Conservation (phyloP, 768 basidiomycete genomes). For the Suillus brevipes region DNA sequence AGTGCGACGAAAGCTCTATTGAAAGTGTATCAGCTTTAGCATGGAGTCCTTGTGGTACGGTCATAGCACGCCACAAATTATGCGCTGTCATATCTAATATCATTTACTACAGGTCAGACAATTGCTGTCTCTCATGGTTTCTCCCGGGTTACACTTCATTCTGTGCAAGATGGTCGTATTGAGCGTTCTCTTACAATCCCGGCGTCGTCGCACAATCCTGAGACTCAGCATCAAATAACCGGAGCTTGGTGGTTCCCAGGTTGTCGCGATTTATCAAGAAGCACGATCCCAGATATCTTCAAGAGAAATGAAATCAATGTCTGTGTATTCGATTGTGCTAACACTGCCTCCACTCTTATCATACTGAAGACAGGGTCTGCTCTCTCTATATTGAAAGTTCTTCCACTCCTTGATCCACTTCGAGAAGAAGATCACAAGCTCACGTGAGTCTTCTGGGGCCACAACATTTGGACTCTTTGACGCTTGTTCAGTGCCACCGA, state of each 20-base stretch:
- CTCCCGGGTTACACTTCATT: slow-evolving; percentile 67
- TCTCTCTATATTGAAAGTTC: slow-evolving; percentile 62
- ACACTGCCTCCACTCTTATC: slow-evolving; percentile 14
- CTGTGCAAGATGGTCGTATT: slow-evolving; percentile 72
- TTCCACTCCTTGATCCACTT: slow-evolving; percentile 72
- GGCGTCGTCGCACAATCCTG: slow-evolving; percentile 14
- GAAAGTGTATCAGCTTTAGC: slow-evolving; percentile 59
- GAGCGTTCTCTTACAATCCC: slow-evolving; percentile 47
- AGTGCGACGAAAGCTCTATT: slow-evolving; percentile 41
- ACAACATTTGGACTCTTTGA: slow-evolving; percentile 14
- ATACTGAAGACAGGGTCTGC: slow-evolving; percentile 72
- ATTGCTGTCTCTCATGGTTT: slow-evolving; percentile 75
- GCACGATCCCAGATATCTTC: slow-evolving; percentile 74
- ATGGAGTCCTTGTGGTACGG: slow-evolving; percentile 83
- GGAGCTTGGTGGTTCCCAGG: slow-evolving; percentile 77
- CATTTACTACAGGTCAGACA: slow-evolving; percentile 50
- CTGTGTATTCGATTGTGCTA: slow-evolving; percentile 21
- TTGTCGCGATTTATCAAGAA: slow-evolving; percentile 38
- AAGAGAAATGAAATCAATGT: slow-evolving; percentile 66
- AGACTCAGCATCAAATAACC: slow-evolving; percentile 34
- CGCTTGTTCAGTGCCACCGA: slow-evolving; percentile 61
- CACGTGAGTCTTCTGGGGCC: slow-evolving; percentile 48
- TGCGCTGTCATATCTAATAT: slow-evolving; percentile 6
- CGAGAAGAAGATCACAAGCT: slow-evolving; percentile 65
- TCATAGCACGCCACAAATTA: slow-evolving; percentile 6